These are phyloP conservation scores for Populus hybrid DNA, from an alignment of 441 rosid genomes.

Conservation along the genomic window DNA sequence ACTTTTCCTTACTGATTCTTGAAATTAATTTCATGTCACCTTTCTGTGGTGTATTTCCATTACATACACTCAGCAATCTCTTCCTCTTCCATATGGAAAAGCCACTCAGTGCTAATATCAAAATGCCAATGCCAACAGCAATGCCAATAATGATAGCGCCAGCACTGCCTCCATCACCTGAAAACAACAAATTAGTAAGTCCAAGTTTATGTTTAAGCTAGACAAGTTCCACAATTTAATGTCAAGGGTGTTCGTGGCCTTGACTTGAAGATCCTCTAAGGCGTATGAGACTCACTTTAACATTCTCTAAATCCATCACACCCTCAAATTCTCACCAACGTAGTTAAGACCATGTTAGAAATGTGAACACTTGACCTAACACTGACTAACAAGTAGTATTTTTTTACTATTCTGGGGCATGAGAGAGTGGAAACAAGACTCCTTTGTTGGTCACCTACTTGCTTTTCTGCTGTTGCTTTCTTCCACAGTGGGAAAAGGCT, in stretches of 20 bases:
- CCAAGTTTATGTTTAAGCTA: neutral
- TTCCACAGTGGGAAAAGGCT: neutral
- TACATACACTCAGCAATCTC: conserved; percentile 15
- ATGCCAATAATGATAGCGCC: conserved; percentile 41
- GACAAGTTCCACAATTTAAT: neutral
- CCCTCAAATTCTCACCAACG: neutral
- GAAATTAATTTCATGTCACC: conserved; percentile 22
- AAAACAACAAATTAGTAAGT: neutral
- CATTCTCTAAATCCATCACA: neutral
- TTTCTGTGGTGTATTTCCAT: conserved; percentile 21
- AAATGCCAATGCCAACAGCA: conserved; percentile 35
- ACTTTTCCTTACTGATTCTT: neutral
- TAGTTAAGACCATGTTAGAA: neutral
- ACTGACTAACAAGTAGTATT: neutral
- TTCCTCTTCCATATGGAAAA: conserved; percentile 49
- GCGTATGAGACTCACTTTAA: neutral
- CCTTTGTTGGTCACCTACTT: neutral
- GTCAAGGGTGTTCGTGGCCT: neutral
- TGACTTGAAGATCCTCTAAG: neutral
- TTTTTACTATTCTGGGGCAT: neutral
- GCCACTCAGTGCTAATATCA: conserved; percentile 43
- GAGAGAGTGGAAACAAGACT: neutral
- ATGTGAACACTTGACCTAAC: neutral
- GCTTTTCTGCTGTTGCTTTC: neutral
- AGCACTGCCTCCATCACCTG: conserved; percentile 40